These are phyloP conservation scores for Closterium sp. DNA, from an alignment of 139 green algal genomes.

Conservation along the genomic window DNA sequence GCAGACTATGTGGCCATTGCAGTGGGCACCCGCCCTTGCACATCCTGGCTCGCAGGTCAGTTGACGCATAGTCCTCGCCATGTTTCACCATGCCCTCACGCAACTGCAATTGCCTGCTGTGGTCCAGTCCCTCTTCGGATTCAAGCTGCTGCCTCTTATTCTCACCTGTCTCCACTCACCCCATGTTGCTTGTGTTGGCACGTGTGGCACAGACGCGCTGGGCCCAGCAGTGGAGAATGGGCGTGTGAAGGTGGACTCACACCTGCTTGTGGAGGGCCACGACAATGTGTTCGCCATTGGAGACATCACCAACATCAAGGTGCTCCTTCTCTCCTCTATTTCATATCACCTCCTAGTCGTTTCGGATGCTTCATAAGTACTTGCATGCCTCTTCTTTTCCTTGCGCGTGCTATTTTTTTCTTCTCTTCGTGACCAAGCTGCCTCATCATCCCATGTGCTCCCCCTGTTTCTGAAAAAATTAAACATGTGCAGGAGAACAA, in stretches of 20 bases:
- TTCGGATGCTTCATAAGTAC: not conserved
- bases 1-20: constrained; percentile 18
- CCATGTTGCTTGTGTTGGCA: not conserved
- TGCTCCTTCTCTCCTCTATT: not conserved
- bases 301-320: constrained; percentile 32
- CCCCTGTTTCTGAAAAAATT: no score
- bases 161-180: no score
- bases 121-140: not conserved
- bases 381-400: not conserved
- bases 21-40: not conserved
- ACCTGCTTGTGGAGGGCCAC: constrained; percentile 15
- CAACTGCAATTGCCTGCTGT: not conserved
- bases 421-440: not conserved
- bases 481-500: constrained; percentile 28
- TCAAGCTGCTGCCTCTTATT: no score
- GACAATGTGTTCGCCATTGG: constrained; percentile 39
- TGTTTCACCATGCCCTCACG: not conserved
- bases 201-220: not conserved
- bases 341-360: not conserved
- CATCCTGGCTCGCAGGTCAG: constrained; percentile 15
- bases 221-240: constrained; percentile 7
- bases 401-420: not conserved
- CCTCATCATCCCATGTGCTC: not conserved
- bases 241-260: constrained; percentile 30
- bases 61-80: no score